phyloP scores from a whole-genome alignment of 345 rosid species.

The Aethionema arabicum region DNA sequence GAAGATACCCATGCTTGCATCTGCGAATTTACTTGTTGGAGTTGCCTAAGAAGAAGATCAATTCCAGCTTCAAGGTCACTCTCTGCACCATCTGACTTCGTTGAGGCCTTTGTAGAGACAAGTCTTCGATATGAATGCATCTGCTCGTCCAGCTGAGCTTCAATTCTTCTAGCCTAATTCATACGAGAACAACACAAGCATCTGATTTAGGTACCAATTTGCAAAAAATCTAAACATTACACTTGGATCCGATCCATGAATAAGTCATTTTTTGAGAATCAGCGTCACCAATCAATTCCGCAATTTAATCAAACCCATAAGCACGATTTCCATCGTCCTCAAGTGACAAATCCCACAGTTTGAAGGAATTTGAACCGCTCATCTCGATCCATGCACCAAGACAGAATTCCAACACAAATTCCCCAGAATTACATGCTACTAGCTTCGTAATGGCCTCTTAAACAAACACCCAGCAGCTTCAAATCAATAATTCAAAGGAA shows the following conservation, averaged over 20 bases:
- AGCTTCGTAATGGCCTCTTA: not conserved
- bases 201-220: not conserved
- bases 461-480: not conserved
- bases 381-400: conserved; percentile 5
- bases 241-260: not conserved
- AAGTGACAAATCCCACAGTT: not conserved
- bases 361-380: not conserved
- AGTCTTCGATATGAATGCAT: conserved; percentile 86
- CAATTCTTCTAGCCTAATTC: conserved; percentile 83
- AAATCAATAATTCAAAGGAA: not conserved
- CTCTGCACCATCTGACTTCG: conserved; percentile 60
- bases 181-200: conserved; percentile 14
- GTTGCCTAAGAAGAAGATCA: conserved; percentile 62
- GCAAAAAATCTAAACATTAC: not conserved
- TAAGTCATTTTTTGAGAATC: not conserved
- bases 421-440: not conserved
- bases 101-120: conserved; percentile 67
- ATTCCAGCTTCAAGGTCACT: conserved; percentile 80
- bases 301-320: conserved; percentile 11
- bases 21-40: conserved; percentile 79
- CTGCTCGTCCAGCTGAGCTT: conserved; percentile 98
- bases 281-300: not conserved
- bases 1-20: conserved; percentile 99
- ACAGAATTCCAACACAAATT: not conserved
- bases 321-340: not conserved